Base-by-base conservation (phyloP, 495 filamentous ascomycete species). In the Annulohypoxylon nitens region DNA sequence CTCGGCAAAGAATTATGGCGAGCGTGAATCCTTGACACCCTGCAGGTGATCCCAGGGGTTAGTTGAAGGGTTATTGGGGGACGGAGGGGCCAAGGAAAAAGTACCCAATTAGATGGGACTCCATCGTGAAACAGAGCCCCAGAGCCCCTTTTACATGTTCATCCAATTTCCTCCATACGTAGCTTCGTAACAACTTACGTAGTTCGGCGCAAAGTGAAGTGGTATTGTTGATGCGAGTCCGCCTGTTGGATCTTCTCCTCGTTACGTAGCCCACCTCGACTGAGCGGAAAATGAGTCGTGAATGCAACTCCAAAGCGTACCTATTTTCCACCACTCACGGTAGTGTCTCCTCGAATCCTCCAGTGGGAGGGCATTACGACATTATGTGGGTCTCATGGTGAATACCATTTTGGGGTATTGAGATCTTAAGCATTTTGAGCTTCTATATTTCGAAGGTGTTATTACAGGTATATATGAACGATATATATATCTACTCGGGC, bases 111-210 rank as follows among this genome's bases (percentile, higher is more conserved):
- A 66, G 41, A 36, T 43, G 14, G 57, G 48, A 58, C 64, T 14
- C n/a, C 18, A 59, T 11, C 53, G 18, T 66, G 64, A 59, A 58
- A 23, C 41, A 30, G 39, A 48, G 4, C 64, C 41, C 53, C 41
- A 30, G 39, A 48, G 4, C 64, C 41, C 53, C 64, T 47, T 59
- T 43, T 14, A 37, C 51, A 26, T 25, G 9, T 12, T 5, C 41
- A 36, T 66, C 51, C 36, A 66, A 66, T 66, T 48, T 58, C 64
- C 48, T 66, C 39, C 64, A 37, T 41, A 25, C 37, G 18, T 25
- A 66, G 39, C 30, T 58, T 66, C 53, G 51, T 66, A 54, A 58
- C n/a, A 50, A 58, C 48, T 66, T 66, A 66, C 64, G 64, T 59
- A 48, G 30, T 2, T 57, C 3, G 30, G 53, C 30, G 30, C 20